Percentiles rank a stretch among this genome's conserved stretches.
Conservation (phyloP, 2,329 filamentous ascomycete genomes). For the Dendryphion nanum region DNA sequence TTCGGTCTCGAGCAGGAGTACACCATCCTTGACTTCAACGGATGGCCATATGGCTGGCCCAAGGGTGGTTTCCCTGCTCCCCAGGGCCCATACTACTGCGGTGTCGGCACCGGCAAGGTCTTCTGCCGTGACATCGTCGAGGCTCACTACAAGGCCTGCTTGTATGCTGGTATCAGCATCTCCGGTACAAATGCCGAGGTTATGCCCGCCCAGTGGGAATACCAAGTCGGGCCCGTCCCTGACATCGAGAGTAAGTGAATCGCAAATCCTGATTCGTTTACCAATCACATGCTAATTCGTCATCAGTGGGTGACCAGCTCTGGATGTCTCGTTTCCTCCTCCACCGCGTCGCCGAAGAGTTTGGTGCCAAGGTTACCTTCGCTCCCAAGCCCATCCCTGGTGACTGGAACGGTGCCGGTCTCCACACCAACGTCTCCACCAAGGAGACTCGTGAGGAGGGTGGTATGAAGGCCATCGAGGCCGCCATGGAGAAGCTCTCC, state of each 20-base stretch:
- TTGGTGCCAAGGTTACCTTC: conserved; percentile 92
- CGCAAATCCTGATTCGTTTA: too few species aligned
- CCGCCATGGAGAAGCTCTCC: conserved; percentile 60
- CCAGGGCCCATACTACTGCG: conserved; percentile 95
- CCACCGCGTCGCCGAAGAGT: conserved; percentile 90
- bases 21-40: conserved; percentile 81
- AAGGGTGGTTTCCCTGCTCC: conserved; percentile 85
- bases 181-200: conserved; percentile 99
- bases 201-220: conserved; percentile 98
- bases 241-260: conserved; percentile 82
- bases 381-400: conserved; percentile 93
- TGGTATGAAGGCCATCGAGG: conserved; percentile 92
- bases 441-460: conserved; percentile 85
- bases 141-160: conserved; percentile 84
- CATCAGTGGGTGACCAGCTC: conserved; percentile 85
- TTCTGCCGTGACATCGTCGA: conserved; percentile 98
- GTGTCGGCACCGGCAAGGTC: conserved; percentile 95
- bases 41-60: conserved; percentile 92
- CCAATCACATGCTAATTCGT: conserved; percentile 19
- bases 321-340: conserved; percentile 92
- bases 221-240: conserved; percentile 87
- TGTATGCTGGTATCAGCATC: conserved; percentile 89
- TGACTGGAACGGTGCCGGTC: conserved; percentile 95
- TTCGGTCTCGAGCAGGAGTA: conserved; percentile 99
- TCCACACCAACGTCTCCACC: conserved; percentile 93